Base-by-base conservation (phyloP, 345 rosid genomes). In the Cardiospermum halicacabum region DNA sequence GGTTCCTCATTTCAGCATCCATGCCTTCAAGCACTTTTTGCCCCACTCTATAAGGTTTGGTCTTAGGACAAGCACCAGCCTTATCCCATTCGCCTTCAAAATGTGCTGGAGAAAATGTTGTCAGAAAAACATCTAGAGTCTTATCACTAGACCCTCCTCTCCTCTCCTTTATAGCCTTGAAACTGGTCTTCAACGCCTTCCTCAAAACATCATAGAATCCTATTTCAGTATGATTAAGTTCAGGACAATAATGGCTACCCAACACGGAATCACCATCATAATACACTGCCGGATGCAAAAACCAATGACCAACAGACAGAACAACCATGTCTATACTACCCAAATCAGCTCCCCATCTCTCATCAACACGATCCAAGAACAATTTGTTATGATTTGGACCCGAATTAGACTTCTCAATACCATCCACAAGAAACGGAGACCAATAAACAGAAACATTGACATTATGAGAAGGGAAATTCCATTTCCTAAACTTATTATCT, bases 21-120 rank as follows among this genome's bases (percentile, higher is more conserved):
- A 89, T 81, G 65, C 90, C 95, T 81, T 89, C 91, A 18, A 94
- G 58, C 39, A 68, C 56, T 72, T 82, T 86, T 70, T 84, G 86
- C 22, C 82, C 92, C 58, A 79, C 85, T 26, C 66, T 31, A 53
- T 80, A 85, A 16, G 99, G 99, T 70, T 80, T 73, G 5, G 86
- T 94, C 80, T 74, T 87, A 40, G 90, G 75, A 73, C 99, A 94
- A 69, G 99, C 96, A 53, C 82, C 97, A 7, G 81, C 79, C 67
- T 93, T 88, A 42, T 94, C 95, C 99, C 99, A 94, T 2, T 91
- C 92, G 2, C 99, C 97, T 72, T 91, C 97, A 28, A 94, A 94
- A 73, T 94, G 97, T 31, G 96, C 80, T 3, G 99, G 99, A 15
- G 97, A 84, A 67, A 90, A 93, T 10, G 89, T 84, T 2, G 96